phyloP scores from a whole-genome alignment of 2,329 filamentous ascomycete species.

The Epichloe elymi region DNA sequence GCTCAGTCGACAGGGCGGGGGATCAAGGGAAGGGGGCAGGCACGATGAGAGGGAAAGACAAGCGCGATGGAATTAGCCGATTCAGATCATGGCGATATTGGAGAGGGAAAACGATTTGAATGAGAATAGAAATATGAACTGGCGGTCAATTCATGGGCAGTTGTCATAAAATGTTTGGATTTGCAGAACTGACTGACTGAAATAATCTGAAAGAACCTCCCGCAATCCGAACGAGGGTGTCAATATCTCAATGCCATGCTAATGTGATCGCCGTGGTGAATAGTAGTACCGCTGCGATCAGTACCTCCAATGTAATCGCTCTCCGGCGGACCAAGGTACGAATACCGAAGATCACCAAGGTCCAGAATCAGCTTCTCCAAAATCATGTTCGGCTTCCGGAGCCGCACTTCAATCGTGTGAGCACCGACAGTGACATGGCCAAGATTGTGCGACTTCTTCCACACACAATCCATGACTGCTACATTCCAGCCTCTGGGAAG shows the following conservation, averaged over 20 bases:
- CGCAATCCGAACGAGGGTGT: not conserved
- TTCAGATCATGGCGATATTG: too few relatives aligned
- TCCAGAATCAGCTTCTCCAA: constrained; percentile 25
- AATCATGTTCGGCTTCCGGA: constrained; percentile 21
- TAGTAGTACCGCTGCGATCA: not conserved
- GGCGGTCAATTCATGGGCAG: too few relatives aligned
- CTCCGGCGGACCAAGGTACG: constrained; percentile 23
- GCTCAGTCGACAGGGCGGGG: too few relatives aligned
- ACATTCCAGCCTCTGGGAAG: constrained; percentile 34
- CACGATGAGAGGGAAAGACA: too few relatives aligned
- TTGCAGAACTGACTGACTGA: too few relatives aligned
- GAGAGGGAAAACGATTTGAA: too few relatives aligned
- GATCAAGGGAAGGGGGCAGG: too few relatives aligned
- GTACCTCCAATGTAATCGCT: constrained; percentile 11
- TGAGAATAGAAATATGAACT: too few relatives aligned
- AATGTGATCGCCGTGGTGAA: constrained; percentile 3
- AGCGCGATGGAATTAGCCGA: too few relatives aligned
- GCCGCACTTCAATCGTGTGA: constrained; percentile 18
- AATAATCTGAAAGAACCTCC: not conserved
- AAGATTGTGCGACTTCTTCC: constrained; percentile 27
- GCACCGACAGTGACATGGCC: constrained; percentile 11
- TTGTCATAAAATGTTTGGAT: too few relatives aligned
- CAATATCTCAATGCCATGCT: constrained; percentile 3
- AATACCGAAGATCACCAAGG: constrained; percentile 17
- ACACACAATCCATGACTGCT: constrained; percentile 36